A percentile compares a stretch with the other conserved stretches of the same genome.
phyloP scores from a whole-genome alignment of 768 basidiomycete species.

The Suillus alpinus region DNA sequence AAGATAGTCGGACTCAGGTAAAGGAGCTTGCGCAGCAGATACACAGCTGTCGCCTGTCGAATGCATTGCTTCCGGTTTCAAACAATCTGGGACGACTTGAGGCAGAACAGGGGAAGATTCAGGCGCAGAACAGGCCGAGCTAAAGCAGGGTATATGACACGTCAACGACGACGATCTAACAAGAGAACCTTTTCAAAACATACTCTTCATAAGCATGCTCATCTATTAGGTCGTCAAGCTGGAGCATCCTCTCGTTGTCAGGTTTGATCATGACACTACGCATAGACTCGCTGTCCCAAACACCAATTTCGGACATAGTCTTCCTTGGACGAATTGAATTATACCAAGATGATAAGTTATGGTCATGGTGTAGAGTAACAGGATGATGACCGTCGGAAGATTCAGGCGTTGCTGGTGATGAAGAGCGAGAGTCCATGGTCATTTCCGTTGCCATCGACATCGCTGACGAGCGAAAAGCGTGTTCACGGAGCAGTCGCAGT shows the following conservation, averaged over 20 bases:
- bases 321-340: conserved; percentile 43
- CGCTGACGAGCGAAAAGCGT: conserved; percentile 13
- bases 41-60: conserved; percentile 28
- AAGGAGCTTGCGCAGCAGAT: conserved; percentile 29
- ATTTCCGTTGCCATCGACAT: conserved; percentile 60
- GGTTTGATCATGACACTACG: conserved; percentile 42
- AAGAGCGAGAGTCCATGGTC: conserved; percentile 61
- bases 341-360: conserved; percentile 60
- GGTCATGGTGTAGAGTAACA: conserved; percentile 47
- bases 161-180: conserved; percentile 9
- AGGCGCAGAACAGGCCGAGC: conserved; percentile 18
- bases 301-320: conserved; percentile 34
- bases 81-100: conserved; percentile 27
- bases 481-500: conserved; percentile 7
- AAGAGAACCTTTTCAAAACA: conserved; percentile 24
- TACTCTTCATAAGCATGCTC: conserved; percentile 77
- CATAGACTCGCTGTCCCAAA: conserved; percentile 44
- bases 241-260: conserved; percentile 56
- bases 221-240: conserved; percentile 71
- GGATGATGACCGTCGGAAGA: conserved; percentile 52
- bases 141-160: conserved; percentile 9
- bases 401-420: conserved; percentile 71
- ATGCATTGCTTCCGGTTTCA: conserved; percentile 31
- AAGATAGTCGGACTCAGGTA: conserved; percentile 29
- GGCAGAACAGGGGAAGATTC: conserved; percentile 16